A percentile compares a stretch with the other conserved stretches of the same genome.
These are phyloP conservation scores for Cyberlindnera mycetangii DNA, from an alignment of 805 yeast genomes.

Conservation along the genomic window DNA sequence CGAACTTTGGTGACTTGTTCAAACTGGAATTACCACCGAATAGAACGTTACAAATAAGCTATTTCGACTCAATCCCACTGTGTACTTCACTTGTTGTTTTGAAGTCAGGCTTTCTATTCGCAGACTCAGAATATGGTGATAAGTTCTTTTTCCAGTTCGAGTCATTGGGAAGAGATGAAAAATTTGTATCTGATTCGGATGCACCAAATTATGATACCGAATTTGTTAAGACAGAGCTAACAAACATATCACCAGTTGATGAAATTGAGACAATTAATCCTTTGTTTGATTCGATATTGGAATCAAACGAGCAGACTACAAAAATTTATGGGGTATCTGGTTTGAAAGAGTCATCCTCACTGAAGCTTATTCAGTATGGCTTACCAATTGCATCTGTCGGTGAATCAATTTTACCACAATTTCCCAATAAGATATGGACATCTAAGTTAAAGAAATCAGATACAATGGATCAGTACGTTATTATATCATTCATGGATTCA, in stretches of 20 bases:
- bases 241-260: slow-evolving; percentile 60
- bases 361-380: slow-evolving; percentile 54
- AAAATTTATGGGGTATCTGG: slow-evolving; percentile 44
- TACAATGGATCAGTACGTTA: slow-evolving; percentile 56
- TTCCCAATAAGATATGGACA: slow-evolving; percentile 63
- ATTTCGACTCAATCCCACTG: slow-evolving; percentile 74
- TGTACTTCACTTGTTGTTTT: slow-evolving; percentile 56
- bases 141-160: slow-evolving; percentile 77
- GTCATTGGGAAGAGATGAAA: slow-evolving; percentile 61
- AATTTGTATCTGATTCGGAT: slow-evolving; percentile 31
- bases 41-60: slow-evolving; percentile 47
- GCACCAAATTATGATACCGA: slow-evolving; percentile 30
- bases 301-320: slow-evolving; percentile 33
- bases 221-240: slow-evolving; percentile 36
- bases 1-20: slow-evolving; percentile 69
- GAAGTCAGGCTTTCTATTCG: slow-evolving; percentile 73
- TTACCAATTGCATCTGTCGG: slow-evolving; percentile 61
- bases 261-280: slow-evolving; percentile 49
- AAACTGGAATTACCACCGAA: slow-evolving; percentile 56
- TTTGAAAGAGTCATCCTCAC: slow-evolving; percentile 38
- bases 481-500: slow-evolving; percentile 60
- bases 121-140: slow-evolving; percentile 59
- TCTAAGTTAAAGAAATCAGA: slow-evolving; percentile 46
- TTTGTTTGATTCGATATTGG: slow-evolving; percentile 39
- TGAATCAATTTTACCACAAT: slow-evolving; percentile 69